Evolutionary conservation across 345 rosid genomes (phyloP).

Genomic region (Corymbia maculata): DNA sequence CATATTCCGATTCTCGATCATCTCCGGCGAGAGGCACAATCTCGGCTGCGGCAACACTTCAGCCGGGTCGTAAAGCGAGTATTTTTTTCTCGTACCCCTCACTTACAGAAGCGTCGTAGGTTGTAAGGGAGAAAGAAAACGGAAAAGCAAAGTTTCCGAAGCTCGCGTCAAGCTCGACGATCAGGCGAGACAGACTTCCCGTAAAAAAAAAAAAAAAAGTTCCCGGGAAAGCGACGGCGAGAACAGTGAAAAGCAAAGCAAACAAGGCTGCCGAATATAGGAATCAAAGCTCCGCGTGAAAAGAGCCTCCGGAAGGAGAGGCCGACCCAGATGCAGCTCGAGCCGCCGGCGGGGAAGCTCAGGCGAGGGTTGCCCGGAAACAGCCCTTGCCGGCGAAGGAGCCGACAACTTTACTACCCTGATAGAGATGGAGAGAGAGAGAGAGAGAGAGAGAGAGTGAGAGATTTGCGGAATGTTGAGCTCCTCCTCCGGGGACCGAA

Average conservation of each 20-base stretch:
- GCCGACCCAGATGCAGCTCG: background rate
- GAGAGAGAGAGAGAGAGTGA: background rate
- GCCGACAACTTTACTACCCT: background rate
- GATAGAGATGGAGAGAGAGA: background rate
- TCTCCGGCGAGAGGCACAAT: background rate
- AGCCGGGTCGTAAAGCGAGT: background rate
- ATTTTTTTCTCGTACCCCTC: background rate
- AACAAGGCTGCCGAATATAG: background rate
- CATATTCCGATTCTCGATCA: background rate
- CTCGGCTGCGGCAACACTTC: background rate
- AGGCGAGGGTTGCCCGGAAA: background rate
- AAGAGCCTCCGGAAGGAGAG: background rate
- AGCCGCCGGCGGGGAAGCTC: background rate
- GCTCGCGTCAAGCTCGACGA: background rate
- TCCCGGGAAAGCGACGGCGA: background rate
- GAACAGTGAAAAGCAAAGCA: background rate
- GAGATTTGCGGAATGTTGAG: background rate
- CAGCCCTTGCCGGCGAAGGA: background rate
- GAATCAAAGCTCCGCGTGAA: background rate
- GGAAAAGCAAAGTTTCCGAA: background rate
- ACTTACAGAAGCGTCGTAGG: background rate
- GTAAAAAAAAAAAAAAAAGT: background rate
- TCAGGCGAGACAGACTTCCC: background rate
- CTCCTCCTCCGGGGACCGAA: constrained; percentile 6
- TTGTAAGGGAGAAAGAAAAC: background rate